phyloP scores from a whole-genome alignment of 768 basidiomycete genomes.

The Hemileccinum impolitum region DNA sequence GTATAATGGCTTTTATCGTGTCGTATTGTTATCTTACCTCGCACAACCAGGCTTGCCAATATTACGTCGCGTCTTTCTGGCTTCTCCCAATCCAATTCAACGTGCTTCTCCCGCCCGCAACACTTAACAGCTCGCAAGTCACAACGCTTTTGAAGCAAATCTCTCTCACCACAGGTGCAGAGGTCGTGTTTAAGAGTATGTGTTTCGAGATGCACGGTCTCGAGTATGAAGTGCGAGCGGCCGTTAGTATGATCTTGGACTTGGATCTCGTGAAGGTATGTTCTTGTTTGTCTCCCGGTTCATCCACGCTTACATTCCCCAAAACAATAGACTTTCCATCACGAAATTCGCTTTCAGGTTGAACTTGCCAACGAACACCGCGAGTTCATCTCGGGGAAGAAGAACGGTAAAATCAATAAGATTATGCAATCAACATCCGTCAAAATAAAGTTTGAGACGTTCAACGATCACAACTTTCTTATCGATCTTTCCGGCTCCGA shows the following conservation, averaged over 20 bases:
- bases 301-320: not conserved
- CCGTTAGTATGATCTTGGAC: constrained; percentile 83
- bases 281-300: not conserved
- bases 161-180: constrained; percentile 82
- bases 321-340: constrained; percentile 73
- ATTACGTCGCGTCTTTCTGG: constrained; percentile 97
- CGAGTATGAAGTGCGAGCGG: constrained; percentile 85
- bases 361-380: constrained; percentile 97
- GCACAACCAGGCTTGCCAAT: constrained; percentile 75
- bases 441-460: constrained; percentile 98
- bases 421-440: constrained; percentile 97
- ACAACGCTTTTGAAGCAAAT: constrained; percentile 84
- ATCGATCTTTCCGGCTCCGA: constrained; percentile 89
- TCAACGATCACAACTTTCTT: constrained; percentile 93
- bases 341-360: constrained; percentile 97
- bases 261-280: constrained; percentile 87
- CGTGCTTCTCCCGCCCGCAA: constrained; percentile 78
- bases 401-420: constrained; percentile 99
- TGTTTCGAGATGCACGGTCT: constrained; percentile 96
- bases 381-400: constrained; percentile 98
- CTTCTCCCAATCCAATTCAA: constrained; percentile 92
- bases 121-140: constrained; percentile 78
- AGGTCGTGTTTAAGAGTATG: constrained; percentile 95
- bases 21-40: constrained; percentile 20
- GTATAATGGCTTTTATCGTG: constrained; percentile 30